These are phyloP conservation scores for Trichocladium antarcticum DNA, from an alignment of 495 filamentous ascomycete species.

Conservation along the genomic window DNA sequence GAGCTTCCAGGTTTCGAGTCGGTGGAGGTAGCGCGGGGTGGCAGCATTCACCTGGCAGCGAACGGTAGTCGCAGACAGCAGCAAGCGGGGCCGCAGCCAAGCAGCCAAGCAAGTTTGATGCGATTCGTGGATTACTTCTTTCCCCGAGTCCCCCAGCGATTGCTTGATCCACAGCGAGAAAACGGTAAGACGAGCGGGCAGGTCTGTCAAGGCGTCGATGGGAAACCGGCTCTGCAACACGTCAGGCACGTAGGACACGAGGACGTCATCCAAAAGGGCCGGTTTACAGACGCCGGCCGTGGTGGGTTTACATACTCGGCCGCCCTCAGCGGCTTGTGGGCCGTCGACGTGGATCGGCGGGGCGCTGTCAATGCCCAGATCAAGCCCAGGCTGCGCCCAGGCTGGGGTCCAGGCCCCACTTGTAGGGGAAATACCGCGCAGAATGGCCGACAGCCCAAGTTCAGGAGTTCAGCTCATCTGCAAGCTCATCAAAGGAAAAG, in stretches of 20 bases:
- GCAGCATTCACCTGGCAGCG: too few relatives aligned
- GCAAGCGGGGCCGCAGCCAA: too few relatives aligned
- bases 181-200: too few relatives aligned
- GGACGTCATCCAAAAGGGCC: constrained; percentile 11
- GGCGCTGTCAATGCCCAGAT: neutral
- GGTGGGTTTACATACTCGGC: constrained; percentile 1
- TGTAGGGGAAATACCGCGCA: neutral
- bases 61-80: too few relatives aligned
- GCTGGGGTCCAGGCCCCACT: neutral
- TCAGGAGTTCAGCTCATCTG: neutral
- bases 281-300: neutral
- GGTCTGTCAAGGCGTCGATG: neutral
- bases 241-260: constrained; percentile 2
- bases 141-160: too few relatives aligned
- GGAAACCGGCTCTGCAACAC: neutral
- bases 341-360: neutral
- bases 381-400: too few relatives aligned
- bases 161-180: too few relatives aligned
- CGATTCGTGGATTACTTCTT: too few relatives aligned
- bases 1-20: constrained; percentile 10
- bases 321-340: constrained; percentile 1
- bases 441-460: neutral
- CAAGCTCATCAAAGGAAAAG: neutral
- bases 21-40: neutral
- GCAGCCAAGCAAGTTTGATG: too few relatives aligned